These are phyloP conservation scores for Smallanthus sonchifolius DNA, from an alignment of 129 eudicot genomes.

Conservation along the genomic window DNA sequence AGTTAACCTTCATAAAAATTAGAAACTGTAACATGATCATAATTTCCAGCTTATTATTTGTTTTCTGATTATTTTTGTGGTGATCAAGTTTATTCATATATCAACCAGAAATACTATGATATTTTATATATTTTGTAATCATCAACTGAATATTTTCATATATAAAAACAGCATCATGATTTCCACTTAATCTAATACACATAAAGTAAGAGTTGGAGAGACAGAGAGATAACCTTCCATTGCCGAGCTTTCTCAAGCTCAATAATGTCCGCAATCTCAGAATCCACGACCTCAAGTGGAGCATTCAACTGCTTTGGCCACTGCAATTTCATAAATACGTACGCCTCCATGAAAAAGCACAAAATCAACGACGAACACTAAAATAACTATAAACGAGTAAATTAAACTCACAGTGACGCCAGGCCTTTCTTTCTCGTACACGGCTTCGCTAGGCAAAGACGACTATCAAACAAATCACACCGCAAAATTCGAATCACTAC, in stretches of 20 bases:
- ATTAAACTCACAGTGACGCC: conserved; percentile 60
- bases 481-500: conserved; percentile 4
- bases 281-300: conserved; percentile 82
- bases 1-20: no score
- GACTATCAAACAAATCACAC: conserved; percentile 37
- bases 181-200: not conserved
- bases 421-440: conserved; percentile 68
- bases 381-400: not conserved
- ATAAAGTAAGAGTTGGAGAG: no score
- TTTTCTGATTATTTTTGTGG: no score
- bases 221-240: conserved; percentile 66
- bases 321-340: conserved; percentile 32
- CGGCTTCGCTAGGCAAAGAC: conserved; percentile 78
- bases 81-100: no score
- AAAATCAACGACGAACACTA: not conserved
- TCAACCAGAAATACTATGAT: not conserved
- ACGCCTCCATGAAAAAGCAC: not conserved
- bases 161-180: not conserved
- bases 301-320: conserved; percentile 98
- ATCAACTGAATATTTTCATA: not conserved
- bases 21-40: no score
- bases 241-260: conserved; percentile 95
- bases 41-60: no score
- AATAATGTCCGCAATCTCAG: conserved; percentile 92
- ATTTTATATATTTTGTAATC: not conserved